A percentile compares a stretch with the other conserved stretches of the same genome.
These are phyloP conservation scores for Hamigera avellanea DNA, from an alignment of 495 filamentous ascomycete species.

Conservation along the genomic window DNA sequence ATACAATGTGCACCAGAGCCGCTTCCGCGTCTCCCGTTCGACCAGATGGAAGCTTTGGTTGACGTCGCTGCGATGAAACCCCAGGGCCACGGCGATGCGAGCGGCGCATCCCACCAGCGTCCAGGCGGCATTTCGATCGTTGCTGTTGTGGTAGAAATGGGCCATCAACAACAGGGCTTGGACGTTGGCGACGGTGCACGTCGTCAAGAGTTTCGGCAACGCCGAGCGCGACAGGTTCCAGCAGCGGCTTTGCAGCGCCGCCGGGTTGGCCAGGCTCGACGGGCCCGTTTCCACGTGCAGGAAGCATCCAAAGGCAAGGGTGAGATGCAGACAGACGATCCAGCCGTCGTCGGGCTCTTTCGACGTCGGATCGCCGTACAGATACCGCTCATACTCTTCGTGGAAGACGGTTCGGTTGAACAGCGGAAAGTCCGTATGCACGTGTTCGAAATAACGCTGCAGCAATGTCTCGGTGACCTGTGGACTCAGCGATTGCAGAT, in stretches of 20 bases:
- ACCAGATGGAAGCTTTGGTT: conserved; percentile 21
- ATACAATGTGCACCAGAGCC: conserved; percentile 40
- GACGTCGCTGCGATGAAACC: conserved; percentile 33
- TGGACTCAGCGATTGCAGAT: conserved; percentile 6
- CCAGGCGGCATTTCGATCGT: conserved; percentile 26
- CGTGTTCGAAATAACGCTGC: conserved; percentile 26
- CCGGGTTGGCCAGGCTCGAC: conserved; percentile 12
- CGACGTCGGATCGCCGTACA: conserved; percentile 3
- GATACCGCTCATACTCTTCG: conserved; percentile 25
- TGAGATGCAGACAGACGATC: conserved; percentile 35
- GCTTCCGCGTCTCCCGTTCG: conserved; percentile 28
- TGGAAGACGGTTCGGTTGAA: conserved; percentile 34
- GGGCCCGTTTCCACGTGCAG: conserved; percentile 13
- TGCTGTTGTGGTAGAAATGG: conserved; percentile 35
- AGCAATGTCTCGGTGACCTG: conserved; percentile 25
- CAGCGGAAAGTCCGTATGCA: conserved; percentile 32
- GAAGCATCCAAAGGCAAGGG: conserved; percentile 27
- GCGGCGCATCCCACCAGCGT: conserved; percentile 30
- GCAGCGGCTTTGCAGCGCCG: conserved; percentile 24
- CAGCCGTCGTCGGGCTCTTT: conserved; percentile 20
- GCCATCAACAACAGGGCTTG: conserved; percentile 34
- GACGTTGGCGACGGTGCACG: conserved; percentile 30
- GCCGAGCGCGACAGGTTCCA: conserved; percentile 13
- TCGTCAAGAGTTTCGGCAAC: conserved; percentile 11
- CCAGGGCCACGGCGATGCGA: conserved; percentile 33